These are phyloP conservation scores for Phyllosticta ampelicida DNA, from an alignment of 2,329 filamentous ascomycete species.

Conservation along the genomic window DNA sequence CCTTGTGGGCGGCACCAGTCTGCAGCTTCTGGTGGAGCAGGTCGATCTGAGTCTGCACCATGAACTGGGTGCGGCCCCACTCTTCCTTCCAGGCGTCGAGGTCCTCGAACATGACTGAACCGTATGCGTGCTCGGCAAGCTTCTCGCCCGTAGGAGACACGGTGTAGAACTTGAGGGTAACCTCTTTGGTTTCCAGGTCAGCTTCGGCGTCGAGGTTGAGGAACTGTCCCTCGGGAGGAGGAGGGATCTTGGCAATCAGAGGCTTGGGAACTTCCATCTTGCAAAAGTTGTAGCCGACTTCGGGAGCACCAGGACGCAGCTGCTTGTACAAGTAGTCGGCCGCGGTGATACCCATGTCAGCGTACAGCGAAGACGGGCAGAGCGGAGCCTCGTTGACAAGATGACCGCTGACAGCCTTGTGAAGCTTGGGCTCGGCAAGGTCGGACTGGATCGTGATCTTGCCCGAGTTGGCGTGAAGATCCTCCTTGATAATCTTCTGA, in stretches of 20 bases:
- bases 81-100: constrained; percentile 51
- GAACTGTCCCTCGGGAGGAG: constrained; percentile 44
- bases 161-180: constrained; percentile 46
- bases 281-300: constrained; percentile 52
- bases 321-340: constrained; percentile 59
- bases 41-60: constrained; percentile 46
- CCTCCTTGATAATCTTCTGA: constrained; percentile 52
- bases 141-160: constrained; percentile 48
- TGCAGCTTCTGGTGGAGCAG: constrained; percentile 57
- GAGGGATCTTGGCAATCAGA: constrained; percentile 47
- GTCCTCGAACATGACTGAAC: constrained; percentile 51
- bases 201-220: constrained; percentile 51
- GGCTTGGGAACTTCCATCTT: constrained; percentile 61
- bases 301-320: constrained; percentile 44
- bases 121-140: constrained; percentile 50
- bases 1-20: constrained; percentile 57
- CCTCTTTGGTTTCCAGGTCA: constrained; percentile 44
- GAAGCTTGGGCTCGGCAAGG: constrained; percentile 52
- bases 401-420: constrained; percentile 53
- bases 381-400: constrained; percentile 56
- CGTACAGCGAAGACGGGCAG: constrained; percentile 54
- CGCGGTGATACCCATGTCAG: constrained; percentile 54
- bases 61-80: constrained; percentile 54
- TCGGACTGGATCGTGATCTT: constrained; percentile 56
- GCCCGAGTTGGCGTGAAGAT: constrained; percentile 49